These are phyloP conservation scores for Hypoxylon fuscum DNA, from an alignment of 495 filamentous ascomycete species.

Conservation along the genomic window DNA sequence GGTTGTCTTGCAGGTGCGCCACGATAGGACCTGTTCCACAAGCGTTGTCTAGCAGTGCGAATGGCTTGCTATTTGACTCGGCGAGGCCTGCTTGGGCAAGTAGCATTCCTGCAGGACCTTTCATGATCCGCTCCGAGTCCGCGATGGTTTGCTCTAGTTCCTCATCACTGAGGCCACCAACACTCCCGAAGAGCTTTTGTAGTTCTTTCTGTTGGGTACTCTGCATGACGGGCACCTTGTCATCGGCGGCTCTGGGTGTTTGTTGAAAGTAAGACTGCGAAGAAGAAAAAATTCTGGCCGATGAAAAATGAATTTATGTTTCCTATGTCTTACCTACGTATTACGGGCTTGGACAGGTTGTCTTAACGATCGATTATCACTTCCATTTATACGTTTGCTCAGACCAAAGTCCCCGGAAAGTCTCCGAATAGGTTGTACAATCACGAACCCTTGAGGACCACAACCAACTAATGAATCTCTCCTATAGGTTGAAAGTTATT, in stretches of 20 bases:
- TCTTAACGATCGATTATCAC: no score
- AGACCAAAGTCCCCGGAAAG: slow-evolving; percentile 42
- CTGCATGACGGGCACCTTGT: slow-evolving; percentile 32
- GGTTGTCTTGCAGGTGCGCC: slow-evolving; percentile 40
- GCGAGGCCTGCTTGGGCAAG: slow-evolving; percentile 49
- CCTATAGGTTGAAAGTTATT: no score
- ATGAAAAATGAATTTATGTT: no score
- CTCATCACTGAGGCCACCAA: slow-evolving; percentile 24
- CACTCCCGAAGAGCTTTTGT: slow-evolving; percentile 41
- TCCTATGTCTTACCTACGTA: no score
- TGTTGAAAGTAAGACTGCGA: not conserved
- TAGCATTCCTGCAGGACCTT: slow-evolving; percentile 42
- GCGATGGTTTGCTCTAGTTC: slow-evolving; percentile 41
- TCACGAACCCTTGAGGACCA: slow-evolving; percentile 19
- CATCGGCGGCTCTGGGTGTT: no score
- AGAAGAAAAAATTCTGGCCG: not conserved
- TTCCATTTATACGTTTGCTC: no score
- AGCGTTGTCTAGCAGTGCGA: slow-evolving; percentile 52
- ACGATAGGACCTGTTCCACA: slow-evolving; percentile 55
- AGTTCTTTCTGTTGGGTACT: slow-evolving; percentile 37
- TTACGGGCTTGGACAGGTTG: no score
- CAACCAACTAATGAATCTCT: no score
- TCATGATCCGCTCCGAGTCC: slow-evolving; percentile 47
- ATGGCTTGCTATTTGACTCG: slow-evolving; percentile 39
- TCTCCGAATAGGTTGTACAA: slow-evolving; percentile 28